phyloP scores from a whole-genome alignment of 1,139 yeast species.

The Lodderomyces beijingensis region DNA sequence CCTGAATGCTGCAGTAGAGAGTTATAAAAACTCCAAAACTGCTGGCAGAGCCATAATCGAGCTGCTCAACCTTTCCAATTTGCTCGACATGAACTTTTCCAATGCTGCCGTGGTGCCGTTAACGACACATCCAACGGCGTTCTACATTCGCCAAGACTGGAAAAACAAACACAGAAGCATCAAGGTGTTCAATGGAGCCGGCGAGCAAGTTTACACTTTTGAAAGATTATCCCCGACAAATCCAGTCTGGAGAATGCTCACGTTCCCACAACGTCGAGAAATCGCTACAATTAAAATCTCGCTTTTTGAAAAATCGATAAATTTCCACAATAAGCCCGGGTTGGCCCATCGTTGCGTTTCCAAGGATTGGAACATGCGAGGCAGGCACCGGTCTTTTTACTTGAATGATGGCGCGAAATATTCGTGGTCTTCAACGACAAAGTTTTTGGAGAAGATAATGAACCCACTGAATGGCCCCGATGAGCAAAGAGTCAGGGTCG shows the following conservation, averaged over 20 bases:
- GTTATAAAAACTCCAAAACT: constrained; percentile 33
- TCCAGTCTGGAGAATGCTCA: constrained; percentile 50
- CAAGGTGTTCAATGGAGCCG: constrained; percentile 44
- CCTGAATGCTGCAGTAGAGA: constrained; percentile 43
- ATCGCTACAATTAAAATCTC: constrained; percentile 53
- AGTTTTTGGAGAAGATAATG: constrained; percentile 46
- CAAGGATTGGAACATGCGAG: constrained; percentile 31
- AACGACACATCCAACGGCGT: constrained; percentile 34
- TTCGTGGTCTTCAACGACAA: constrained; percentile 51
- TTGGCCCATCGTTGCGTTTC: constrained; percentile 37
- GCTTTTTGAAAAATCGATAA: constrained; percentile 39
- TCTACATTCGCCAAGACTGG: constrained; percentile 46
- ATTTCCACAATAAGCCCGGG: constrained; percentile 46
- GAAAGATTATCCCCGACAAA: constrained; percentile 48
- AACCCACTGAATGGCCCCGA: constrained; percentile 55
- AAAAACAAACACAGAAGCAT: constrained; percentile 40
- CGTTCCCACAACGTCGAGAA: constrained; percentile 43
- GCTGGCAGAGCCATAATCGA: constrained; percentile 37
- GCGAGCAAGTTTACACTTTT: constrained; percentile 43
- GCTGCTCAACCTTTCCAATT: constrained; percentile 30
- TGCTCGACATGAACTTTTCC: constrained; percentile 31
- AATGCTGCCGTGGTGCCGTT: constrained; percentile 37
- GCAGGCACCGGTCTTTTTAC: constrained; percentile 39
- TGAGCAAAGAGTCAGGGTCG: constrained; percentile 50
- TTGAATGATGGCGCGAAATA: constrained; percentile 49